Evolutionary conservation across 768 basidiomycete genomes (phyloP).

Genomic region (Mycena rosella): DNA sequence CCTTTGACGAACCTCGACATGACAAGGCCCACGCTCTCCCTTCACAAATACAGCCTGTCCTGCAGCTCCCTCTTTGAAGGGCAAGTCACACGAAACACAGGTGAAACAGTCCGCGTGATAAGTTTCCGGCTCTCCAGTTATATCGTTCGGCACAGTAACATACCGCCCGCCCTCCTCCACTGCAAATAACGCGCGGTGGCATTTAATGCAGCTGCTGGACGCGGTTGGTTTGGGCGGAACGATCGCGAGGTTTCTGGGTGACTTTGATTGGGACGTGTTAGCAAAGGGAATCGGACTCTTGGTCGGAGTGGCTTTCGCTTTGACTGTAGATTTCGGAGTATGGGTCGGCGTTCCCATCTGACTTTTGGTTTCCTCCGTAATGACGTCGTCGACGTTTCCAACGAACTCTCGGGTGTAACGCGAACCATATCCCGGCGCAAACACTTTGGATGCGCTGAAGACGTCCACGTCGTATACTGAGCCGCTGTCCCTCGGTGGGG

Average conservation of each 20-base stretch:
- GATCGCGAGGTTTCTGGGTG: conserved; percentile 38
- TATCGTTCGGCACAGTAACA: conserved; percentile 75
- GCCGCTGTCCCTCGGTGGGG: conserved; percentile 55
- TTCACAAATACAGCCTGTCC: conserved; percentile 82
- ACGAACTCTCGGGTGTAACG: conserved; percentile 45
- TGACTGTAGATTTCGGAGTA: conserved; percentile 45
- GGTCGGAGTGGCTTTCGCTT: conserved; percentile 30
- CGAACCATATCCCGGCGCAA: conserved; percentile 36
- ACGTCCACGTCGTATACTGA: conserved; percentile 42
- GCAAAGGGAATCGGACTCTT: conserved; percentile 31
- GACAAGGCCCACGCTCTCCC: conserved; percentile 74
- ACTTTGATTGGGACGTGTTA: conserved; percentile 28
- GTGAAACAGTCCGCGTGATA: conserved; percentile 86
- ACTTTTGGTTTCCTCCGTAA: conserved; percentile 48
- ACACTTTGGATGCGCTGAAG: conserved; percentile 31
- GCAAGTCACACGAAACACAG: conserved; percentile 73
- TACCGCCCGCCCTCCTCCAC: conserved; percentile 71
- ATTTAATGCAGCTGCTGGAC: conserved; percentile 70
- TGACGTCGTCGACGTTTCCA: conserved; percentile 42
- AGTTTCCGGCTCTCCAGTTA: conserved; percentile 62
- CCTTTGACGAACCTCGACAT: conserved; percentile 62
- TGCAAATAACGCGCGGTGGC: conserved; percentile 69
- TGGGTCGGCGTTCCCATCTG: conserved; percentile 50
- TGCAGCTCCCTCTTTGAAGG: conserved; percentile 70
- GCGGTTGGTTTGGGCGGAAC: conserved; percentile 44